These are phyloP conservation scores for Mentha longifolia DNA, from an alignment of 257 asterid genomes.

Conservation along the genomic window DNA sequence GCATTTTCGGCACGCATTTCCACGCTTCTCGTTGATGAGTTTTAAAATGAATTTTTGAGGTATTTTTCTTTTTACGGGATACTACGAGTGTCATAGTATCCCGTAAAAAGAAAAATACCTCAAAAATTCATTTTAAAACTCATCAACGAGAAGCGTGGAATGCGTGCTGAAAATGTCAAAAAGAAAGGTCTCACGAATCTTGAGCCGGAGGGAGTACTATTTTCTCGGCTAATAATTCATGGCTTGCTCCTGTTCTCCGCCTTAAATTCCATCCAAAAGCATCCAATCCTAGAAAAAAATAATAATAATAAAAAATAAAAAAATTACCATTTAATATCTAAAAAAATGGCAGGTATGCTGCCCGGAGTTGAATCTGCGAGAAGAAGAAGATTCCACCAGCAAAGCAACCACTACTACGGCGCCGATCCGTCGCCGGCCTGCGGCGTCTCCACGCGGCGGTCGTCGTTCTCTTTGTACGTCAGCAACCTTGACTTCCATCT, in stretches of 20 bases:
- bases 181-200: too few relatives aligned
- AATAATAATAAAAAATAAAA: too few relatives aligned
- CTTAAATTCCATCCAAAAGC: conserved; percentile 3
- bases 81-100: too few relatives aligned
- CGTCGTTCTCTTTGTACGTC: conserved; percentile 53
- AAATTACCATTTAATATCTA: conserved; percentile 9
- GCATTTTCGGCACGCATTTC: too few relatives aligned
- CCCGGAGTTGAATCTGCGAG: conserved; percentile 76
- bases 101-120: too few relatives aligned
- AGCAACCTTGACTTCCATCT: conserved; percentile 47
- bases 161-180: too few relatives aligned
- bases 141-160: too few relatives aligned
- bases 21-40: conserved; percentile 49
- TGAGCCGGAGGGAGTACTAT: too few relatives aligned
- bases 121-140: too few relatives aligned
- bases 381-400: conserved; percentile 60
- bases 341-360: conserved; percentile 64
- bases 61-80: too few relatives aligned
- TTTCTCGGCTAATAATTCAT: not conserved
- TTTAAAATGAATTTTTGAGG: too few relatives aligned
- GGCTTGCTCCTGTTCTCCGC: not conserved
- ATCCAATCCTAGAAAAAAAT: not conserved
- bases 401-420: conserved; percentile 25
- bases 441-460: conserved; percentile 36
- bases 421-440: not conserved